Conservation (phyloP, 1,139 yeast species). For the Yamadazyma songkhlaensis region DNA sequence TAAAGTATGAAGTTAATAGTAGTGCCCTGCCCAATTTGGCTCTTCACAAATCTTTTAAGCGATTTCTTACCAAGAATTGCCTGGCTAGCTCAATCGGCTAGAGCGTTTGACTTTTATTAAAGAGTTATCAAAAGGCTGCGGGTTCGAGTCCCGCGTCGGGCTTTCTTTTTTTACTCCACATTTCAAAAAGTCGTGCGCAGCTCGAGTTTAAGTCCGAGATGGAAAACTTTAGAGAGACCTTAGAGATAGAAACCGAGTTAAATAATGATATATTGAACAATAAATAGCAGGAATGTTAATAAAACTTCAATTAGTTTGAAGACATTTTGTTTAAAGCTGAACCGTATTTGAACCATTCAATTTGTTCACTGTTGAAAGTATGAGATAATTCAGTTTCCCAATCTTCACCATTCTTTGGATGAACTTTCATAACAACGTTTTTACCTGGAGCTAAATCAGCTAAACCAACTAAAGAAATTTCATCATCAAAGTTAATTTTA, state of each 20-base stretch:
- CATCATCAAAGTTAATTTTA: slow-evolving; percentile 88
- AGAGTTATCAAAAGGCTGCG: slow-evolving; percentile 12
- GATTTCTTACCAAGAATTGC: slow-evolving; percentile 10
- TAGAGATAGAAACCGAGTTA: background rate
- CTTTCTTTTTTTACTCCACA: slow-evolving; percentile 5
- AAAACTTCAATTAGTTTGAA: slow-evolving; percentile 2
- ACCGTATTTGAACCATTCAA: slow-evolving; percentile 99
- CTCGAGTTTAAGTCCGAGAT: too few relatives aligned
- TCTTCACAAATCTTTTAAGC: too few relatives aligned
- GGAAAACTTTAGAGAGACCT: too few relatives aligned
- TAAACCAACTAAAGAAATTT: slow-evolving; percentile 83
- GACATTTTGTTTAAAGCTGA: slow-evolving; percentile 96
- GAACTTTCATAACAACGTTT: slow-evolving; percentile 81
- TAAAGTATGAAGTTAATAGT: too few relatives aligned
- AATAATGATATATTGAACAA: slow-evolving; percentile 9
- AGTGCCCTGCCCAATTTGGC: too few relatives aligned
- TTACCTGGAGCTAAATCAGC: slow-evolving; percentile 91
- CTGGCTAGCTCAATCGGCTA: slow-evolving; percentile 36
- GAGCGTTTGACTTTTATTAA: slow-evolving; percentile 31
- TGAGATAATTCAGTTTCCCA: slow-evolving; percentile 92
- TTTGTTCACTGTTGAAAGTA: slow-evolving; percentile 94
- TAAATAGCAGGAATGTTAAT: slow-evolving; percentile 6
- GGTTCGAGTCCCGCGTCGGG: slow-evolving; percentile 15
- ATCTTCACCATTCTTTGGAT: slow-evolving; percentile 79
- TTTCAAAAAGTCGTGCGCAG: too few relatives aligned